Evolutionary conservation across 2,329 filamentous ascomycete genomes (phyloP), one percentile per base, ranked within the genome.

Genomic region (Didymella arachidicola): DNA sequence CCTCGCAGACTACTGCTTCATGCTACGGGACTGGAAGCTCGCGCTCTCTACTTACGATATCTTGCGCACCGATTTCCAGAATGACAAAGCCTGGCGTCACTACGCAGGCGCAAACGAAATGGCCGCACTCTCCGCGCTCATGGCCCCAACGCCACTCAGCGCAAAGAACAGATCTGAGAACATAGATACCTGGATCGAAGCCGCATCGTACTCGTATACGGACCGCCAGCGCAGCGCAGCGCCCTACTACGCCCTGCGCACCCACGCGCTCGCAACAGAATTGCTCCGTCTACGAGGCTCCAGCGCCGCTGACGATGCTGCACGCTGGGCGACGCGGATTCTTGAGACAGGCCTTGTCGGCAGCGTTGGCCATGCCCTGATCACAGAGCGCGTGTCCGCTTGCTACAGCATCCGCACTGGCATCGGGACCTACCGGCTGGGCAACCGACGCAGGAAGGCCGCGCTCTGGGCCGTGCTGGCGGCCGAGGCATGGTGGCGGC

Each of bases 81-180:
- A 95, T 73, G 93, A 97, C 74, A 98, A 98, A 77, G 96, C 95
- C 1, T 99, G 95, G 95, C 92, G 87, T 68, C 91, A 98, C 72
- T 92, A 97, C 73, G 95, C 95, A 0, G 94, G 91, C 3, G 90
- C 91, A 1, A 94, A 96, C 75, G 95, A 99, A 80, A 98, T 99
- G 94, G 89, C 91, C 29, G 93, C 92, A 5, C 80, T 97, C 12
- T 92, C 91, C 69, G 86, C 92, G 39, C 84, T 99, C 32, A 84
- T 99, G 60, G 88, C 89, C 69, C 88, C 91, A 0, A 86, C 90
- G 60, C 84, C 85, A 16, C 81, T 90, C 61, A 88, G 87, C 2
- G 87, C 89, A 14, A 97, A 93, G 73, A 87, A 86, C 27, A 88
- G 94, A 60, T 81, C 89, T 1, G 95, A 98, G 69, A 89, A 87